Percentiles rank a stretch among this genome's conserved stretches.
Evolutionary conservation across 2,329 filamentous ascomycete species (phyloP).

Genomic region (Curvularia verruculosa): DNA sequence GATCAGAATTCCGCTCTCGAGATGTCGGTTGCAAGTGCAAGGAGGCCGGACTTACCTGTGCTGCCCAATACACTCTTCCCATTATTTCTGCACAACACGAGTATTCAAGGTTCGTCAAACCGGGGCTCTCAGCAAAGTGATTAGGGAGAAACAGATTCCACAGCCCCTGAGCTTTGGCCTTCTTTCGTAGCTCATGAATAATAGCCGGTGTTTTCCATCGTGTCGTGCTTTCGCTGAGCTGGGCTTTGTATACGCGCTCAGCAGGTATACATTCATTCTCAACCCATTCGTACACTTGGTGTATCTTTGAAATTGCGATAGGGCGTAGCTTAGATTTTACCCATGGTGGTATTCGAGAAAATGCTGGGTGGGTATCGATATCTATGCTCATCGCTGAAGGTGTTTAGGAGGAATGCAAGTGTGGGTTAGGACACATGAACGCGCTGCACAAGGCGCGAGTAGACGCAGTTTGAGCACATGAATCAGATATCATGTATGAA

Average conservation of each 20-base stretch:
- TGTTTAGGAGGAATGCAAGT: constrained; percentile 16
- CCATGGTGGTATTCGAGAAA: constrained; percentile 51
- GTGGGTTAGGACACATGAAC: neutral
- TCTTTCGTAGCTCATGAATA: constrained; percentile 52
- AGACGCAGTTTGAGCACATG: constrained; percentile 7
- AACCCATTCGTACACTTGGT: constrained; percentile 53
- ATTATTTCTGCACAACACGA: constrained; percentile 55
- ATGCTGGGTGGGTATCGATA: constrained; percentile 45
- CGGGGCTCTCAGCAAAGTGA: constrained; percentile 52
- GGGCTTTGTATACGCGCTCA: constrained; percentile 52
- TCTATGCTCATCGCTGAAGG: constrained; percentile 25
- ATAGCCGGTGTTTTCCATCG: constrained; percentile 52
- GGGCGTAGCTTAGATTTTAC: constrained; percentile 59
- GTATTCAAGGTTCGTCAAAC: constrained; percentile 56
- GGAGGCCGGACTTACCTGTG: constrained; percentile 39
- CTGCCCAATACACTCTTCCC: constrained; percentile 55
- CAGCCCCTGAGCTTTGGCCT: constrained; percentile 49
- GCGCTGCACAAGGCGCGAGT: neutral
- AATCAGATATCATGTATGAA: constrained; percentile 9
- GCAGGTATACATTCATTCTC: constrained; percentile 54
- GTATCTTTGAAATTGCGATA: constrained; percentile 52
- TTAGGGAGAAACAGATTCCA: constrained; percentile 53
- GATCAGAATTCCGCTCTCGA: neutral
- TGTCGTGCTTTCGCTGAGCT: constrained; percentile 36
- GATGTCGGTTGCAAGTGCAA: neutral